Evolutionary conservation across 345 rosid species (phyloP).

Genomic region (Eucalyptus microcorys): DNA sequence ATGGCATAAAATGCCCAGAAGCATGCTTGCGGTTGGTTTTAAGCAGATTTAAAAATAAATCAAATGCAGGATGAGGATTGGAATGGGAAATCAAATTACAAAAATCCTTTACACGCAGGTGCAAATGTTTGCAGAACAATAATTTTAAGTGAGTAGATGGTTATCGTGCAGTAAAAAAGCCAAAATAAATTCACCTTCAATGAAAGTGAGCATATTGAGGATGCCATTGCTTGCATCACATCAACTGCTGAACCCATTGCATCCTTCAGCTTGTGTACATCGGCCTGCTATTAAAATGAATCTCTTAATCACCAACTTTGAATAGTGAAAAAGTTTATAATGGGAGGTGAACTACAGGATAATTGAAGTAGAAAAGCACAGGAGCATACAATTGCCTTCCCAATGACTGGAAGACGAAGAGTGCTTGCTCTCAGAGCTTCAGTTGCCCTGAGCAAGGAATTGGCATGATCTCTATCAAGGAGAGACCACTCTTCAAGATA

Average conservation of each 20-base stretch:
- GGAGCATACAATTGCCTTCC: slow-evolving; percentile 57
- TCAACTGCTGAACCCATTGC: slow-evolving; percentile 83
- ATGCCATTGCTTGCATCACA: slow-evolving; percentile 80
- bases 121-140: neutral
- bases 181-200: slow-evolving; percentile 32
- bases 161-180: neutral
- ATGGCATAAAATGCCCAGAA: neutral
- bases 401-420: slow-evolving; percentile 82
- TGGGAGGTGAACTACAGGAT: neutral
- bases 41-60: neutral
- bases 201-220: slow-evolving; percentile 58
- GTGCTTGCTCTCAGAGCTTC: slow-evolving; percentile 95
- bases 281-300: slow-evolving; percentile 26
- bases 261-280: slow-evolving; percentile 72
- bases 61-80: neutral
- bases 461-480: slow-evolving; percentile 60
- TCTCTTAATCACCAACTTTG: neutral
- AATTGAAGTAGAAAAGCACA: neutral
- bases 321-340: neutral
- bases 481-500: slow-evolving; percentile 76
- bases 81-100: neutral
- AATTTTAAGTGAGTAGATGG: neutral
- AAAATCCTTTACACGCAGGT: neutral
- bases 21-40: neutral
- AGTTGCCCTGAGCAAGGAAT: slow-evolving; percentile 67